Base-by-base conservation (phyloP, 495 filamentous ascomycete species). In the Tetracladium setigerum region DNA sequence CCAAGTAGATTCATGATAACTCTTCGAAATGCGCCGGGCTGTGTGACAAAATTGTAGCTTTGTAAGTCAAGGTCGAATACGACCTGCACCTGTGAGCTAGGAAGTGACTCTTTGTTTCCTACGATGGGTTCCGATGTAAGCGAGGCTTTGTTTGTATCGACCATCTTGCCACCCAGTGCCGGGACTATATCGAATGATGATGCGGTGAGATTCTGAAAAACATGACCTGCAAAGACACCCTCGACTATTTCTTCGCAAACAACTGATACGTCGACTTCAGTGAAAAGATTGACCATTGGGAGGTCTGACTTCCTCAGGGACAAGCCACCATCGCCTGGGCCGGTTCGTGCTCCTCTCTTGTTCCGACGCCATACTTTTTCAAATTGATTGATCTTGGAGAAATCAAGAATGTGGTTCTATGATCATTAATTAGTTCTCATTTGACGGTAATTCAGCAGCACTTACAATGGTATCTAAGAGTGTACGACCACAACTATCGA, bases 1-100 rank as follows among this genome's bases (percentile, higher is more conserved):
- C 87, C 84, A 45, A 88, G 82, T 1, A 91, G 52, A 54, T 94
- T 90, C 82, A 89, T 86, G 30, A 92, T 74, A 35, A 89, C 76
- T 2, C 87, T 77, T 14, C 83, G 74, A 33, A 88, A 63, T 2
- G 84, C 86, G 4, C 85, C 85, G 0, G 84, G 82, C 34, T 89
- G 82, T 0, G 80, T 78, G 4, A 68, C 67, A 61, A 86, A 88
- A 11, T 74, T 48, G 68, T 80, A 88, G 34, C 77, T 70, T 5
- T 66, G 54, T 8, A 64, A 63, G 17, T 78, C 71, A 37, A 89
- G 74, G 59, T 86, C 81, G 11, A 89, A 58, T 30, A 82, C 67
- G 27, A 88, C 73, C 12, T 76, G 69, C 4, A 84, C 72, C 12
- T 67, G 62, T 1, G 48, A n/a, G 14, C 39, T 17, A 22, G 30